Evolutionary conservation across 768 basidiomycete species (phyloP), one percentile per base, ranked within the genome.

Genomic region (Naganishia antarctica): DNA sequence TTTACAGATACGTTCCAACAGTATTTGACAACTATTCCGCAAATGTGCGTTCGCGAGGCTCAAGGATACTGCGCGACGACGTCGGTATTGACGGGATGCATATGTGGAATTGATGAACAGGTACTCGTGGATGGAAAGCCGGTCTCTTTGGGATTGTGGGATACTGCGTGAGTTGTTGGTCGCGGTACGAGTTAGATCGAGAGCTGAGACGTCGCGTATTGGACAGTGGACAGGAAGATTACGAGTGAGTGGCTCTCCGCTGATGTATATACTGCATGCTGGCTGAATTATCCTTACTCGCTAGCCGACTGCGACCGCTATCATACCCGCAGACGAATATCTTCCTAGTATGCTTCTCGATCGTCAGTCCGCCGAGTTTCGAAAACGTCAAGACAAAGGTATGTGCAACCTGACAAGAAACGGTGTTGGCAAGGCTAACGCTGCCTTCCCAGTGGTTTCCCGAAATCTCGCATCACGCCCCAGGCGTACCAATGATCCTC

Each of bases 321-420:
- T 94, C 91, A 68, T 99, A 99, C 81, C 96, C 96, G 26, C 96
- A 98, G 80, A 98, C 96, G 45, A 94, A 99, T 78, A 92, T 99
- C 65, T 99, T 94, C 71, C 87, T 94, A 70, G 89, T 94, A 70
- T 91, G 93, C 29, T 96, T 94, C 81, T 91, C 90, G 12, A 81
- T 93, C 75, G 91, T 94, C 81, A 93, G 91, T 73, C 92, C 91
- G 8, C 86, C 87, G 12, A 90, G 87, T 75, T 85, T 96, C 26
- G 89, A 83, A 44, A 97, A 97, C 72, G 89, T 96, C 59, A 66
- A 60, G 60, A 69, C 84, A 87, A 66, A 76, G 76, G 77, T 74
- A 53, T 46, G 71, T n/a, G n/a, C n/a, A n/a, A n/a, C n/a, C n/a
- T n/a, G n/a, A n/a, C n/a, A n/a, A n/a, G n/a, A n/a, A n/a, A n/a